A percentile compares a stretch with the other conserved stretches of the same genome.
phyloP scores from a whole-genome alignment of 2,329 filamentous ascomycete genomes.

The Phyllosticta paracitricarpa region DNA sequence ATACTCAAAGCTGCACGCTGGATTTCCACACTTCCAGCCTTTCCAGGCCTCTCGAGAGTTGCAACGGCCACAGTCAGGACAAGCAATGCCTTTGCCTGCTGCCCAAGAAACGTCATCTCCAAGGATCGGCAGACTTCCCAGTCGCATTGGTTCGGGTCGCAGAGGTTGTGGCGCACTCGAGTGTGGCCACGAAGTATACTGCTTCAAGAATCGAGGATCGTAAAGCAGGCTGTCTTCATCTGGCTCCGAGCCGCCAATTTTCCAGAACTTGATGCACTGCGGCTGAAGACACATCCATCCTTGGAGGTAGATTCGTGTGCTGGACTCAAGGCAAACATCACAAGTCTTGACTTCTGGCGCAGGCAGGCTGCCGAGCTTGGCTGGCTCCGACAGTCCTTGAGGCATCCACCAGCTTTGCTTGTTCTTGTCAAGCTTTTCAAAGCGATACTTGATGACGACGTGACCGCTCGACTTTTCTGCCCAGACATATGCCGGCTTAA shows the following conservation, averaged over 20 bases:
- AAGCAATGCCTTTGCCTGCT: constrained; percentile 56
- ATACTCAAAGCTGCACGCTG: constrained; percentile 40
- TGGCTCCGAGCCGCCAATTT: constrained; percentile 25
- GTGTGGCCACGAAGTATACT: constrained; percentile 37
- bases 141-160: constrained; percentile 30
- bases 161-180: constrained; percentile 30
- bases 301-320: constrained; percentile 32
- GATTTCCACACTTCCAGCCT: constrained; percentile 50
- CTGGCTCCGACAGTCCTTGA: constrained; percentile 19
- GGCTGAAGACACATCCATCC: constrained; percentile 51
- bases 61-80: constrained; percentile 53
- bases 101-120: constrained; percentile 41
- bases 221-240: constrained; percentile 38
- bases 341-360: constrained; percentile 28
- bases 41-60: constrained; percentile 51
- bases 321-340: constrained; percentile 20
- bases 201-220: constrained; percentile 46
- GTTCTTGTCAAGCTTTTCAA: constrained; percentile 51
- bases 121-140: constrained; percentile 23
- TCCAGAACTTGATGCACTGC: constrained; percentile 48
- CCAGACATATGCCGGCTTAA: constrained; percentile 61
- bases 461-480: constrained; percentile 42
- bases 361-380: constrained; percentile 22
- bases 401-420: constrained; percentile 50
- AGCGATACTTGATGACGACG: constrained; percentile 47